Evolutionary conservation across 495 filamentous ascomycete species (phyloP).

Genomic region (Annulohypoxylon maeteangense): DNA sequence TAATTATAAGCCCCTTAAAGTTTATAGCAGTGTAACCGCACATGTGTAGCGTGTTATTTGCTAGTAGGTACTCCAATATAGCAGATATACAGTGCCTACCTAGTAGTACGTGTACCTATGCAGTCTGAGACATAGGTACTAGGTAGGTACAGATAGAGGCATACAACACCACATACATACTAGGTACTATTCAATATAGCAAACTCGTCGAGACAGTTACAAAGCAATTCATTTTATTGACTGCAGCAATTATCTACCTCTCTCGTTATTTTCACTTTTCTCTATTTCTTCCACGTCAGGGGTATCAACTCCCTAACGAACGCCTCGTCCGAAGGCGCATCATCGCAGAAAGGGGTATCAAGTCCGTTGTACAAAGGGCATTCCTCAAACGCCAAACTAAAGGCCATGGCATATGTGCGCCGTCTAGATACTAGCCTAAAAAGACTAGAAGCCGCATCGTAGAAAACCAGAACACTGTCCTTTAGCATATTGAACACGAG

Average conservation of each 20-base stretch:
- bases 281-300: slow-evolving; percentile 25
- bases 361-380: slow-evolving; percentile 31
- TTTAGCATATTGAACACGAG: slow-evolving; percentile 6
- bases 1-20: not conserved
- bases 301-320: slow-evolving; percentile 37
- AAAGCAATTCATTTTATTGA: slow-evolving; percentile 24
- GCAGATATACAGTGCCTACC: too few relatives aligned
- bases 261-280: slow-evolving; percentile 16
- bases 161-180: too few relatives aligned
- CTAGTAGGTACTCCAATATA: too few relatives aligned
- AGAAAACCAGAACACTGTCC: slow-evolving; percentile 17
- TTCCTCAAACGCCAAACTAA: slow-evolving; percentile 38
- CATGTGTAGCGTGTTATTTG: too few relatives aligned
- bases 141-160: too few relatives aligned
- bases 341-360: slow-evolving; percentile 40
- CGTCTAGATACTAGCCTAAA: slow-evolving; percentile 26
- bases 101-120: too few relatives aligned
- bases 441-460: slow-evolving; percentile 15
- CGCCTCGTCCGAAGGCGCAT: slow-evolving; percentile 16
- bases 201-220: not conserved
- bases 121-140: too few relatives aligned
- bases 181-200: not conserved
- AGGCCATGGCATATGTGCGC: slow-evolving; percentile 13
- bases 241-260: slow-evolving; percentile 22
- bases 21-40: too few relatives aligned